Evolutionary conservation across 768 basidiomycete species (phyloP).

Genomic region (Naganishia kalamii): DNA sequence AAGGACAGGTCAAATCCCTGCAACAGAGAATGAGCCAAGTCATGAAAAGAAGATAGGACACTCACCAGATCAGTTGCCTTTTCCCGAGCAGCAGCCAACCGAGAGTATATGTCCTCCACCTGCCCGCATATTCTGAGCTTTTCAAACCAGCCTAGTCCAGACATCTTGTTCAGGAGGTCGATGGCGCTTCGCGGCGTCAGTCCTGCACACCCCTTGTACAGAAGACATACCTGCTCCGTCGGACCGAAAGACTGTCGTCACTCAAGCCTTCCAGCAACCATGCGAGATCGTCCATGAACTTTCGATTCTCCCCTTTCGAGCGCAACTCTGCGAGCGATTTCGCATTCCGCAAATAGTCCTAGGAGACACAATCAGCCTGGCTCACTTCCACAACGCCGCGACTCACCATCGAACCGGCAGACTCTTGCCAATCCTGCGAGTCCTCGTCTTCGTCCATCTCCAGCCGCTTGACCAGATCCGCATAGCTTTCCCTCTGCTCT

Average conservation of each 20-base stretch:
- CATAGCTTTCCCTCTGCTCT: constrained; percentile 33
- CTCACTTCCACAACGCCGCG: neutral
- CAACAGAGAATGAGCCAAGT: neutral
- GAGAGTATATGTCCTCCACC: constrained; percentile 34
- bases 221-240: constrained; percentile 29
- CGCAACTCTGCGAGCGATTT: constrained; percentile 39
- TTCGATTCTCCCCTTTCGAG: constrained; percentile 40
- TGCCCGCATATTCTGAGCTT: constrained; percentile 40
- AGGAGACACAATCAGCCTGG: neutral
- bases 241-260: constrained; percentile 9
- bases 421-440: constrained; percentile 16
- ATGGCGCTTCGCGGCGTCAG: neutral
- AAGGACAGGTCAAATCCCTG: constrained; percentile 32
- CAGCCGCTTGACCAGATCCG: constrained; percentile 35
- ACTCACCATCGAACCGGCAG: constrained; percentile 24
- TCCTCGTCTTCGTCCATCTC: constrained; percentile 32
- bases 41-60: neutral
- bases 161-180: constrained; percentile 5
- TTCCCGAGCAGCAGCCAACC: constrained; percentile 26
- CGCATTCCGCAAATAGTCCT: constrained; percentile 21
- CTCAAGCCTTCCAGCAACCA: constrained; percentile 35
- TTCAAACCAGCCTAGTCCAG: constrained; percentile 33
- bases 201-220: neutral
- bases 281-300: constrained; percentile 42
- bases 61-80: constrained; percentile 33